Evolutionary conservation across 352 stramenopile genomes (phyloP).

Genomic region (Globisporangium acanthophoron): DNA sequence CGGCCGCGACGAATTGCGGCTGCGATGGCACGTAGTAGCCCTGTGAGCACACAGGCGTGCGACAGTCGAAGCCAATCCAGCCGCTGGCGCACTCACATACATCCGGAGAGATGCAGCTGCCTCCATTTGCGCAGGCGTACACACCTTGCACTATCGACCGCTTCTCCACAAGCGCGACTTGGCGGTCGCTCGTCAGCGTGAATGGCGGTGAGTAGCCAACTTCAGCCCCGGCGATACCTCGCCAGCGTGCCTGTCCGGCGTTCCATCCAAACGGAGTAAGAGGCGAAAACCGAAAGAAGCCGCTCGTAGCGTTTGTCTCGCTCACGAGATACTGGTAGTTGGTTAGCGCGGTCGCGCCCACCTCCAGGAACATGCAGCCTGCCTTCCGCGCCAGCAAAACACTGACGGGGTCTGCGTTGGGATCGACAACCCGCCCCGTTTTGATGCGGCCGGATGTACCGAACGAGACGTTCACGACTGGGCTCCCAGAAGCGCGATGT

Average conservation of each 20-base stretch:
- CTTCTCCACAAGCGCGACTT: conserved; percentile 89
- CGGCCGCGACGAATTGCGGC: conserved; percentile 64
- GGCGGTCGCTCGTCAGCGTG: conserved; percentile 58
- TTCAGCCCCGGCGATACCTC: conserved; percentile 37
- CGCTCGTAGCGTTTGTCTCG: conserved; percentile 64
- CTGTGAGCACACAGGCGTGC: conserved; percentile 90
- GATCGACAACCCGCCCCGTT: conserved; percentile 25
- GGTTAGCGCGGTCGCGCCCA: conserved; percentile 69
- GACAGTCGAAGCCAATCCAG: conserved; percentile 96
- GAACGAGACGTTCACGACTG: conserved; percentile 31
- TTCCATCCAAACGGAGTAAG: conserved; percentile 81
- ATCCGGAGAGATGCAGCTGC: conserved; percentile 87
- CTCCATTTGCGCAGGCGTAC: conserved; percentile 94
- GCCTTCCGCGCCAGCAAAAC: background rate
- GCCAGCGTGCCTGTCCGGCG: conserved; percentile 54
- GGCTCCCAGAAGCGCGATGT: conserved; percentile 35
- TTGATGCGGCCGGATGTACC: conserved; percentile 17
- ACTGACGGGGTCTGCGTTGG: conserved; percentile 13
- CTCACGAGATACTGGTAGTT: conserved; percentile 85
- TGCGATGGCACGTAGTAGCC: conserved; percentile 90
- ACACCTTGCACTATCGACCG: conserved; percentile 86
- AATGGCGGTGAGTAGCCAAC: conserved; percentile 60
- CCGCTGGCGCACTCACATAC: conserved; percentile 89
- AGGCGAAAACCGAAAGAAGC: conserved; percentile 81
- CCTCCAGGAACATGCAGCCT: conserved; percentile 81